These are phyloP conservation scores for Tetrahymena elliotti DNA, from an alignment of 73 alveolate genomes.

Conservation along the genomic window DNA sequence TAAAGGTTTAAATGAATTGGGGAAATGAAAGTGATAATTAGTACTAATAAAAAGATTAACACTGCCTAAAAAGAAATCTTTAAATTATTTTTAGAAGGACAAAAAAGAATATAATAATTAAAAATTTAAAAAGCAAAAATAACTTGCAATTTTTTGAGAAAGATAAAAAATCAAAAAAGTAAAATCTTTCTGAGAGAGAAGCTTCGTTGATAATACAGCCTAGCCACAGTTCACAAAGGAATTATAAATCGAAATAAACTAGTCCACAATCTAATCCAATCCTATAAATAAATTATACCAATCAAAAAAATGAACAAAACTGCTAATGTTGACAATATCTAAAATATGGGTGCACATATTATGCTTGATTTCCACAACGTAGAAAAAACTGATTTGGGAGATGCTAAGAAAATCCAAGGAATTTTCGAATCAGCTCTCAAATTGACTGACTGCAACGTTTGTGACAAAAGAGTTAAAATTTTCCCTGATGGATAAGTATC, in stretches of 20 bases:
- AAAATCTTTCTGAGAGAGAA: neutral
- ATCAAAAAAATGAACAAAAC: neutral
- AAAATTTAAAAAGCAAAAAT: neutral
- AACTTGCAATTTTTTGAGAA: neutral
- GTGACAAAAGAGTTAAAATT: neutral
- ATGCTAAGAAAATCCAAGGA: neutral
- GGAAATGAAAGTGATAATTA: neutral
- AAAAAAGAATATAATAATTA: neutral
- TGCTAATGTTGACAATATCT: neutral
- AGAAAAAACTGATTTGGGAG: neutral
- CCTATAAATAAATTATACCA: neutral
- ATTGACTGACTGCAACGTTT: neutral
- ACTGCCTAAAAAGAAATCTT: neutral
- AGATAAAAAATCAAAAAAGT: neutral
- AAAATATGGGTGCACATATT: neutral
- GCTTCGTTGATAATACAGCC: neutral
- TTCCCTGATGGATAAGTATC: conserved; percentile 3
- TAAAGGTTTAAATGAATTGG: neutral
- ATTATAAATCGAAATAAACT: neutral
- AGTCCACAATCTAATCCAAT: neutral
- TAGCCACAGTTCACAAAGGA: neutral
- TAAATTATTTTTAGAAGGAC: neutral
- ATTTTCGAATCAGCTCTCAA: neutral
- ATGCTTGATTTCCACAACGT: neutral
- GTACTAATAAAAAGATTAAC: neutral